Conservation (phyloP, 257 asterid species). For the Solanum raphanifolium region DNA sequence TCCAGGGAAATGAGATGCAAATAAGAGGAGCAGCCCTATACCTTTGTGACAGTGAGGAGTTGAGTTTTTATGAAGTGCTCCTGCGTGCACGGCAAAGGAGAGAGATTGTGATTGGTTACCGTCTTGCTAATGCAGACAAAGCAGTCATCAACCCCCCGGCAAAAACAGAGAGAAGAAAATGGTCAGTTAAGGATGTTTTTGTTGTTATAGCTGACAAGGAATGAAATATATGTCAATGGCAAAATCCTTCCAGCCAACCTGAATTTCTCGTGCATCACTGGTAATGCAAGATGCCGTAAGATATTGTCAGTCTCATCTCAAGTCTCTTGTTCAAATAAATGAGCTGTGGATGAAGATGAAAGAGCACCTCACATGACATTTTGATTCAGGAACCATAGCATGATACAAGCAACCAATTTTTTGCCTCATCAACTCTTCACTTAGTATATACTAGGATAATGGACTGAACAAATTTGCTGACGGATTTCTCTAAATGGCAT, state of each 20-base stretch:
- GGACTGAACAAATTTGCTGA: neutral
- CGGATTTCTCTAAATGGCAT: neutral
- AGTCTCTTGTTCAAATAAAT: neutral
- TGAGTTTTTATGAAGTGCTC: slow-evolving; percentile 78
- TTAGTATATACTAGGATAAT: neutral
- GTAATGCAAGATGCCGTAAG: neutral
- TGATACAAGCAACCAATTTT: neutral
- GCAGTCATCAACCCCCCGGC: slow-evolving; percentile 64
- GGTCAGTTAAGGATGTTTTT: slow-evolving; percentile 67
- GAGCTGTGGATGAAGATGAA: neutral
- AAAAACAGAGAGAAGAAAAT: slow-evolving; percentile 43
- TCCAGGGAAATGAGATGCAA: slow-evolving; percentile 86
- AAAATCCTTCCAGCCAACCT: neutral
- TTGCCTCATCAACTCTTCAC: neutral
- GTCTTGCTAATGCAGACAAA: slow-evolving; percentile 49
- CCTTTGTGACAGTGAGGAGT: slow-evolving; percentile 51
- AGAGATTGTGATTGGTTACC: slow-evolving; percentile 75
- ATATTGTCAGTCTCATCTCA: neutral
- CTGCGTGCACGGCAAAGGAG: slow-evolving; percentile 75
- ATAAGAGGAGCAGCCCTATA: slow-evolving; percentile 69
- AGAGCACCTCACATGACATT: neutral
- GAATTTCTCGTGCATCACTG: neutral
- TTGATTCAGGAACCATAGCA: neutral
- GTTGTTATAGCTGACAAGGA: slow-evolving; percentile 81
- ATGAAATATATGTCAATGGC: slow-evolving; percentile 3